Evolutionary conservation across 345 rosid species (phyloP).

Genomic region (Durio zibethinus): DNA sequence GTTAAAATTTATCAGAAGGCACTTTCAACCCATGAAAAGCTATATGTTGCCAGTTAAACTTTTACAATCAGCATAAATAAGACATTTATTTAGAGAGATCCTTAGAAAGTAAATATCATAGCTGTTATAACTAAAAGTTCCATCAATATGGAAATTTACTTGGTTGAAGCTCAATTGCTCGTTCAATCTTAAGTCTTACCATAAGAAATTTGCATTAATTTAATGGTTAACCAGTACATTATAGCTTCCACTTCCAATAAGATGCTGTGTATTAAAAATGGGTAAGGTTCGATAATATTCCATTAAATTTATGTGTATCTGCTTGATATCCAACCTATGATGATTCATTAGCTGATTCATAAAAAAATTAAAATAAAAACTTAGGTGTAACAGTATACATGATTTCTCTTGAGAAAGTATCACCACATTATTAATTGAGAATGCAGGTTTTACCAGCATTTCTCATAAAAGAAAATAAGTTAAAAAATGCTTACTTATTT

Average conservation of each 20-base stretch:
- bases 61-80: too few species aligned
- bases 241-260: background rate
- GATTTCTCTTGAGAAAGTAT: background rate
- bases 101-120: too few species aligned
- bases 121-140: too few species aligned
- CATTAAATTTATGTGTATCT: background rate
- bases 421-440: background rate
- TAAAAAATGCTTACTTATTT: constrained; percentile 46
- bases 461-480: background rate
- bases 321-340: background rate
- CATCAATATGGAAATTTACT: background rate
- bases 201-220: background rate
- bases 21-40: too few species aligned
- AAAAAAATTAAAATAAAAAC: background rate
- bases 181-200: background rate
- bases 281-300: background rate
- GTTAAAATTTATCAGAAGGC: background rate
- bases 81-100: too few species aligned
- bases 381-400: background rate
- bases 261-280: background rate
- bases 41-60: too few species aligned
- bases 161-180: background rate
- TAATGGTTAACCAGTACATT: background rate
- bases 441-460: background rate
- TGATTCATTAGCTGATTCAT: constrained; percentile 2